Base-by-base conservation (phyloP, 371 early-diverging fungal genomes). In the Mortierella sp. region DNA sequence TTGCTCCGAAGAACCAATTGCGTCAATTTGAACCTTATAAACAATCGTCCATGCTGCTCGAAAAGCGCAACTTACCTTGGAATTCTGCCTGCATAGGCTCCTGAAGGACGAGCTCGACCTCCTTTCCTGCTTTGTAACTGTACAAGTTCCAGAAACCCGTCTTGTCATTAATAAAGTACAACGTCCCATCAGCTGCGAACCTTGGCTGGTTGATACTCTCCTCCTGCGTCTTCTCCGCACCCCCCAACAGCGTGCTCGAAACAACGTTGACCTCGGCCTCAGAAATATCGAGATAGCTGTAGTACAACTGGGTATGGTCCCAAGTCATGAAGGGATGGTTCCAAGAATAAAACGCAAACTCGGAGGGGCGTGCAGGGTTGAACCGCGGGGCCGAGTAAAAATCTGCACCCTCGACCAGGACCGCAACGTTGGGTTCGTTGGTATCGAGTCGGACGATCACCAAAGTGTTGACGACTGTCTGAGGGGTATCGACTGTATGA, bases 241-340 rank as follows among this genome's bases (percentile, higher is more conserved):
- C 91, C 22, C 88, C 88, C 64, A 91, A 77, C 11, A 77, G 80
- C 0, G 66, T 68, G 44, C 82, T 72, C 5, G 85, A 70, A 1
- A 63, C 71, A 13, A 91, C 45, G 6, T 72, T 79, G 65, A 73
- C 55, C 2, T 65, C 78, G 0, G 58, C 44, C 9, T 73, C 68
- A 10, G 65, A 71, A 47, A 86, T 76, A 6, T 70, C 34, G 44
- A 89, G 66, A 13, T 77, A 68, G 19, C 87, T 92, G 53, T 88
- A 79, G 66, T 87, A 86, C n/a, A 94, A 80, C 63, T 87, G 85
- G 1, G 95, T 93, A 65, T 85, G 90, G 71, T 94, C 93, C 95
- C 95, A 95, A 43, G 92, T 93, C 95, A 95, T 95, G 76, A 91
- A 90, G 5, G 93, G 93, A 48, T 94, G 93, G 61, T 88, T 77